Evolutionary conservation across 2,329 filamentous ascomycete species (phyloP).

Genomic region (Aspergillus sp.): DNA sequence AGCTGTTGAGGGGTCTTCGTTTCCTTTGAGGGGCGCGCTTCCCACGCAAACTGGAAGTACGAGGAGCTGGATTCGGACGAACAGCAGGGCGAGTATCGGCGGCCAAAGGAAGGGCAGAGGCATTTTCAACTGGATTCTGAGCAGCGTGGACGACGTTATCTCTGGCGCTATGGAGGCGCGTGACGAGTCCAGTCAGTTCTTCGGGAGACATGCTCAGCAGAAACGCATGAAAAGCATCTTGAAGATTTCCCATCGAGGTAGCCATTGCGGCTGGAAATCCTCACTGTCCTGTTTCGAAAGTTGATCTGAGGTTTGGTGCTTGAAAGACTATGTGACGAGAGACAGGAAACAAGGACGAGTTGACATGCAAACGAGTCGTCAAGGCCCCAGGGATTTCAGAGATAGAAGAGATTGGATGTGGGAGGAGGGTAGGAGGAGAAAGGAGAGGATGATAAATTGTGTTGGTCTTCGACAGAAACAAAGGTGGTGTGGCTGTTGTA

Average conservation of each 20-base stretch:
- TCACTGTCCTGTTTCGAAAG: background rate
- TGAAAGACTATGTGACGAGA: background rate
- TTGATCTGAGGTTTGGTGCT: background rate
- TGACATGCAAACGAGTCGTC: background rate
- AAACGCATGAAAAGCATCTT: slow-evolving; percentile 18
- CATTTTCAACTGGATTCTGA: slow-evolving; percentile 3
- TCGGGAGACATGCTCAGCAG: slow-evolving; percentile 16
- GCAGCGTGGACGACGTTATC: slow-evolving; percentile 4
- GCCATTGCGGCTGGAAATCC: slow-evolving; percentile 7
- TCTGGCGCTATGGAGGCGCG: slow-evolving; percentile 10
- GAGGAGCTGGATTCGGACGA: slow-evolving; percentile 4
- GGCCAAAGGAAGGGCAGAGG: slow-evolving; percentile 2
- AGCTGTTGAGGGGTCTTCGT: slow-evolving; percentile 26
- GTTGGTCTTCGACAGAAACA: background rate
- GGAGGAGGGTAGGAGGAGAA: background rate
- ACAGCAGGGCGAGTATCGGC: slow-evolving; percentile 3
- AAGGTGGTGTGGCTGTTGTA: background rate
- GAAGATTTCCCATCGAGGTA: slow-evolving; percentile 11
- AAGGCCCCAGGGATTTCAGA: background rate
- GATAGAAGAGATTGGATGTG: background rate
- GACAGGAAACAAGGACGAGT: background rate
- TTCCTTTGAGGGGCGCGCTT: slow-evolving; percentile 13
- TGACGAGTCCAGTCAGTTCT: slow-evolving; percentile 13
- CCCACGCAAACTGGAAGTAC: slow-evolving; percentile 8
- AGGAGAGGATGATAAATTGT: background rate